Evolutionary conservation across 2,329 filamentous ascomycete genomes (phyloP), one percentile per base, ranked within the genome.

Genomic region (Venturia oleaginea): DNA sequence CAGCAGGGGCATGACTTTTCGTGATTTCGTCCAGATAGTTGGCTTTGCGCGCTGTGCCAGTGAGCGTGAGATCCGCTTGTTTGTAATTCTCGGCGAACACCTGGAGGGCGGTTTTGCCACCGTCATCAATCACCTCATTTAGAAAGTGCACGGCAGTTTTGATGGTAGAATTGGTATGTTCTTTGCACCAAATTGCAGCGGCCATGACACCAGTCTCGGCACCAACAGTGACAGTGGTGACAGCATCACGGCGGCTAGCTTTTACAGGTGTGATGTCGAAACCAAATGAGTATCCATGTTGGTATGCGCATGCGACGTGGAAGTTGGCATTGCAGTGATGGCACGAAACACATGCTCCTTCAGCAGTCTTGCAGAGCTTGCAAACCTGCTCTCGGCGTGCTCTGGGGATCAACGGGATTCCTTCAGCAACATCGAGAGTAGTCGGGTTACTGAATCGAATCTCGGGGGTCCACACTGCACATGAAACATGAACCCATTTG

Each of bases 401-500:
- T 42, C 84, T 81, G 0, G 89, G 84, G 65, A 99, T 92, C 7
- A 89, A 87, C 4, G 90, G 89, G 68, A 99, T 91, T 24, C 93
- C 93, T 77, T 99, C 94, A 1, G 90, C 92, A 38, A 92, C 88
- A 69, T 92, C 89, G 40, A 99, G 79, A 22, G 89, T 86, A 71
- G 87, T 86, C 22, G 92, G 89, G 70, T 90, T 90, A 67, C 90
- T 92, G 75, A 97, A 99, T 72, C 92, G 94, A 70, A 96, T 88
- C 75, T 99, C 94, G 0, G 91, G 87, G 13, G 89, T 92, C 86
- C 91, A 97, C 22, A 96, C 81, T 1, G 94, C 92, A 72, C 94
- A 99, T 43, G 89, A 88, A 34, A 97, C 91, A 73, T 99, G 94
- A 19, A 97, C 91, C 94, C 94, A 99, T 72, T 97, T 97, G 77